These are phyloP conservation scores for Alternaria ethzedia DNA, from an alignment of 2,329 filamentous ascomycete genomes.

Conservation along the genomic window DNA sequence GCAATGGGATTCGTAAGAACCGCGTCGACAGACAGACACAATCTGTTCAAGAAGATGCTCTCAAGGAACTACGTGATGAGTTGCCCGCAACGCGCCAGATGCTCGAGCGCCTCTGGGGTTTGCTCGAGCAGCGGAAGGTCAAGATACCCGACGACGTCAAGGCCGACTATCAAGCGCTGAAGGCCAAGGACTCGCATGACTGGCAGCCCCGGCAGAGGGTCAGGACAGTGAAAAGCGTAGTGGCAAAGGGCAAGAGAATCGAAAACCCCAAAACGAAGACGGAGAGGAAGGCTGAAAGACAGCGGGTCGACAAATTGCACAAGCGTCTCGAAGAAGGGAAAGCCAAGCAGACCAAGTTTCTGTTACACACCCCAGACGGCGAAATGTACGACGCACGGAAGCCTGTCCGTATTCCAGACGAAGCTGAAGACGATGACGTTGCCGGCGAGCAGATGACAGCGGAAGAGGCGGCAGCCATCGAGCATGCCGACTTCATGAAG, in stretches of 20 bases:
- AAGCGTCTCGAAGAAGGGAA: background rate
- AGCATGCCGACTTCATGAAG: background rate
- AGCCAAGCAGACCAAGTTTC: background rate
- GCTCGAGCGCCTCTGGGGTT: background rate
- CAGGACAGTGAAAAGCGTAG: background rate
- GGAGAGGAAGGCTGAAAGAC: background rate
- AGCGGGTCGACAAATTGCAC: background rate
- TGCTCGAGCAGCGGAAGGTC: constrained; percentile 1
- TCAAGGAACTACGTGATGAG: constrained; percentile 3
- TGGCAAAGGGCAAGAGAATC: background rate
- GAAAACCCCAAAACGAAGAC: background rate
- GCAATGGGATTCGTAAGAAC: background rate
- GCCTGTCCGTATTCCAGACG: background rate
- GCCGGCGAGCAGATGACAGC: background rate
- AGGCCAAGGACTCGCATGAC: background rate
- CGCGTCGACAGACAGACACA: background rate
- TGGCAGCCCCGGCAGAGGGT: constrained; percentile 1
- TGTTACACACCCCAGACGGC: constrained; percentile 2
- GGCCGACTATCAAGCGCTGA: background rate
- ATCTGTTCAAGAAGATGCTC: background rate
- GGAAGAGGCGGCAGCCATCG: background rate
- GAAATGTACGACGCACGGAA: background rate
- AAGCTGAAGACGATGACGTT: background rate
- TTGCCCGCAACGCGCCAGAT: background rate
- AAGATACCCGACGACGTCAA: constrained; percentile 5